Evolutionary conservation across 164 flowering plant genomes (phyloP).

Genomic region (Paratinospora sagittata): DNA sequence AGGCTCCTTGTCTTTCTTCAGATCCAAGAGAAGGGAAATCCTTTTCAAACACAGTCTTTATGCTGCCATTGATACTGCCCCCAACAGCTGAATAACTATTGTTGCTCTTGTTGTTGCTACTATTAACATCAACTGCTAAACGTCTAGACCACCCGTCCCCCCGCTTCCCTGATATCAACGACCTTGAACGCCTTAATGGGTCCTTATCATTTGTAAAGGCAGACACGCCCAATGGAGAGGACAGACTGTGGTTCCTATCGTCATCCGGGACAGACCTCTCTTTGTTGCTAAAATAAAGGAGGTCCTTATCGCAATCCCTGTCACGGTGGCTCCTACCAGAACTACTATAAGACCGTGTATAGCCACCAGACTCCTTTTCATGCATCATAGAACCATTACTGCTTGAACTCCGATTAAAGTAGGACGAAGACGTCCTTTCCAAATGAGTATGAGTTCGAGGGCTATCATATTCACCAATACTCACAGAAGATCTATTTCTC

Average conservation of each 20-base stretch:
- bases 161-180: constrained; percentile 52
- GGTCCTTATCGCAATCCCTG: constrained; percentile 48
- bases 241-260: constrained; percentile 24
- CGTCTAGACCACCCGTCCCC: constrained; percentile 41
- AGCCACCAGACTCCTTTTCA: constrained; percentile 21
- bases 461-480: constrained; percentile 40
- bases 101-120: constrained; percentile 1
- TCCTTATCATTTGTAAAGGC: constrained; percentile 38
- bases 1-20: constrained; percentile 53
- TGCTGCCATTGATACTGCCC: constrained; percentile 22
- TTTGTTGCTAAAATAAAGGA: constrained; percentile 33
- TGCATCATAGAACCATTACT: constrained; percentile 63
- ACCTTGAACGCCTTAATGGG: constrained; percentile 52
- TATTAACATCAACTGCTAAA: constrained; percentile 25
- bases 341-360: constrained; percentile 56
- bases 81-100: constrained; percentile 21
- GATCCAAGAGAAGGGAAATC: constrained; percentile 71
- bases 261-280: constrained; percentile 43
- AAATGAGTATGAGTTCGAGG: constrained; percentile 35
- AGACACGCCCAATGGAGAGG: constrained; percentile 1
- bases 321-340: constrained; percentile 66
- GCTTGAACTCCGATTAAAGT: constrained; percentile 55
- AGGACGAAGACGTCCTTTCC: constrained; percentile 48
- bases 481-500: constrained; percentile 46
- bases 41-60: constrained; percentile 51